These are phyloP conservation scores for Coemansia reversa DNA, from an alignment of 192 early-diverging fungal species.

Conservation along the genomic window DNA sequence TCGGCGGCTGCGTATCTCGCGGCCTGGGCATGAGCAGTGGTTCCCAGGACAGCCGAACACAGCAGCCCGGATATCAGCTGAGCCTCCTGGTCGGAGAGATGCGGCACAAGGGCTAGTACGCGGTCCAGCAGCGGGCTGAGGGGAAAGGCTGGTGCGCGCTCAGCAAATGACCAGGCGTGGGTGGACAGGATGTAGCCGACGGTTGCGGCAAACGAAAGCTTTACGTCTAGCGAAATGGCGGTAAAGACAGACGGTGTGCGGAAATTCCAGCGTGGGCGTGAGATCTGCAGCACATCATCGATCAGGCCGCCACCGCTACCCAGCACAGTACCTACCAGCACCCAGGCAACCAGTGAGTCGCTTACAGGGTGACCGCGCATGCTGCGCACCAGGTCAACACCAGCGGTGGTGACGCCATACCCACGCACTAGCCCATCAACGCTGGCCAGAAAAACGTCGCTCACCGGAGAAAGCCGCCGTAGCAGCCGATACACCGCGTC, in stretches of 20 bases:
- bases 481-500: constrained; percentile 45
- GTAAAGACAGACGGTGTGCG: constrained; percentile 50
- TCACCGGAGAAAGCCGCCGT: constrained; percentile 39
- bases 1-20: constrained; percentile 28
- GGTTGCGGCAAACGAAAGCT: constrained; percentile 46
- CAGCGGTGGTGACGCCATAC: constrained; percentile 54
- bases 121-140: constrained; percentile 35
- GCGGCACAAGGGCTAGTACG: constrained; percentile 37
- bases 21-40: constrained; percentile 30
- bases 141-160: constrained; percentile 41
- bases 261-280: constrained; percentile 33
- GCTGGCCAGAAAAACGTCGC: constrained; percentile 53
- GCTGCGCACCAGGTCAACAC: constrained; percentile 53
- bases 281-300: constrained; percentile 55
- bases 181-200: constrained; percentile 53
- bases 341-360: constrained; percentile 52
- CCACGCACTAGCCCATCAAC: constrained; percentile 55
- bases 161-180: constrained; percentile 52
- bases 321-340: constrained; percentile 49
- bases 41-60: constrained; percentile 50
- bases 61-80: constrained; percentile 41
- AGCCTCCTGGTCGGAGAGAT: constrained; percentile 44
- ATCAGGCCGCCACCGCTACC: constrained; percentile 58
- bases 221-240: constrained; percentile 42
- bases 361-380: constrained; percentile 47